phyloP scores from a whole-genome alignment of 2,329 filamentous ascomycete genomes.

The Magnaporthales sp. region DNA sequence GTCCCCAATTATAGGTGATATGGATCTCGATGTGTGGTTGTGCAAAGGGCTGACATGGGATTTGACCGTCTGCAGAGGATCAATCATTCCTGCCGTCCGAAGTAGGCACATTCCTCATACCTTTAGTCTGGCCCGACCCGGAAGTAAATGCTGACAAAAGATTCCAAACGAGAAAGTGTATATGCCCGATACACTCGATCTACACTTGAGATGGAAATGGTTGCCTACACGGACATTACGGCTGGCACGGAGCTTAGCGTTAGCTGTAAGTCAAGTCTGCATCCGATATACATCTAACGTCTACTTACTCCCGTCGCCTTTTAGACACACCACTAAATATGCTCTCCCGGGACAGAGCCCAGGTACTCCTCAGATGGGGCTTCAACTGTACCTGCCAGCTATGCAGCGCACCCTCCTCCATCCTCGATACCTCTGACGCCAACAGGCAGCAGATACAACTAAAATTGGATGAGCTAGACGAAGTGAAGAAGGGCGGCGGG shows the following conservation, averaged over 20 bases:
- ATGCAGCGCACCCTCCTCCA: conserved; percentile 9
- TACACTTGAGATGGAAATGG: conserved; percentile 14
- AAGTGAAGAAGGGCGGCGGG: conserved; percentile 2
- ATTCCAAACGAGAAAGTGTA: conserved; percentile 7
- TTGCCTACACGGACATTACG: conserved; percentile 13
- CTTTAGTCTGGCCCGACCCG: background rate
- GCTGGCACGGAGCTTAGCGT: conserved; percentile 14
- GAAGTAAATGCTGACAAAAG: background rate
- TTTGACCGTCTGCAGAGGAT: conserved; percentile 9
- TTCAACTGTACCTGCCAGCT: conserved; percentile 16
- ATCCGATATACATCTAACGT: background rate
- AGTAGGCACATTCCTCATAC: conserved; percentile 9
- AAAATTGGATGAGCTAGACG: conserved; percentile 11
- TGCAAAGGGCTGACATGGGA: background rate
- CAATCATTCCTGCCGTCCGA: conserved; percentile 17
- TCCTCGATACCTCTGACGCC: conserved; percentile 11
- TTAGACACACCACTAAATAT: conserved; percentile 15
- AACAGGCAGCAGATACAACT: conserved; percentile 13
- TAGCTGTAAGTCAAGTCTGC: conserved; percentile 12
- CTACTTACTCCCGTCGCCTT: background rate
- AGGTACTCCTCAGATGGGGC: conserved; percentile 14
- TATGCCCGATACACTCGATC: conserved; percentile 13
- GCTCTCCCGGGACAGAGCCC: conserved; percentile 11
- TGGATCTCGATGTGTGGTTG: background rate
- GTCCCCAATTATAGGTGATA: background rate